Percentiles rank a stretch among this genome's conserved stretches.
These are phyloP conservation scores for Aspergillus tanneri DNA, from an alignment of 2,329 filamentous ascomycete species.

Conservation along the genomic window DNA sequence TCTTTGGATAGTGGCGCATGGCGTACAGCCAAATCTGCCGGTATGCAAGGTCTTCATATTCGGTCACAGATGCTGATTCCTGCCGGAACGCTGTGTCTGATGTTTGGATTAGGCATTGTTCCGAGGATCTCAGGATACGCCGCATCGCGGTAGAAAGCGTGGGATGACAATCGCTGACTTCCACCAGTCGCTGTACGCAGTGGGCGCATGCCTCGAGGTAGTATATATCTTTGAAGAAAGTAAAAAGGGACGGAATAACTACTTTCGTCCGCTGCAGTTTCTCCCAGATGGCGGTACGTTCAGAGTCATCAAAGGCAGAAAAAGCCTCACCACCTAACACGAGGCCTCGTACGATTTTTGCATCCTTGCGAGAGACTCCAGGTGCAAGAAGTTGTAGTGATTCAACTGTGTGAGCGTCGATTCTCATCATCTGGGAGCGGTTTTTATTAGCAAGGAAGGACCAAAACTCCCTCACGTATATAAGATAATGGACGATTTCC, in stretches of 20 bases:
- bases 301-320: slow-evolving; percentile 1
- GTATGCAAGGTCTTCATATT: slow-evolving; percentile 21
- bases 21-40: slow-evolving; percentile 31
- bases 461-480: slow-evolving; percentile 35
- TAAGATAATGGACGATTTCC: slow-evolving; percentile 34
- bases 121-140: neutral
- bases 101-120: slow-evolving; percentile 22
- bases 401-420: slow-evolving; percentile 33
- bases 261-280: neutral
- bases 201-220: slow-evolving; percentile 31
- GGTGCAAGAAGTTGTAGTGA: slow-evolving; percentile 33
- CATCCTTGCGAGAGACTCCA: slow-evolving; percentile 26
- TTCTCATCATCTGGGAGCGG: slow-evolving; percentile 25
- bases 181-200: slow-evolving; percentile 27
- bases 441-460: slow-evolving; percentile 30
- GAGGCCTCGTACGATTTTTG: slow-evolving; percentile 22
- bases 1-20: slow-evolving; percentile 30
- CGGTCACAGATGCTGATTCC: slow-evolving; percentile 4
- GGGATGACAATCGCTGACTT: neutral
- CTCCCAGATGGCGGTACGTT: neutral
- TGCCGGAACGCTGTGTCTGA: slow-evolving; percentile 23
- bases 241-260: slow-evolving; percentile 36
- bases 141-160: neutral
- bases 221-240: slow-evolving; percentile 40
- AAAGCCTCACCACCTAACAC: slow-evolving; percentile 35